Conservation (phyloP, 108 stramenopile genomes). For the Hondaea fermentalgiana region DNA sequence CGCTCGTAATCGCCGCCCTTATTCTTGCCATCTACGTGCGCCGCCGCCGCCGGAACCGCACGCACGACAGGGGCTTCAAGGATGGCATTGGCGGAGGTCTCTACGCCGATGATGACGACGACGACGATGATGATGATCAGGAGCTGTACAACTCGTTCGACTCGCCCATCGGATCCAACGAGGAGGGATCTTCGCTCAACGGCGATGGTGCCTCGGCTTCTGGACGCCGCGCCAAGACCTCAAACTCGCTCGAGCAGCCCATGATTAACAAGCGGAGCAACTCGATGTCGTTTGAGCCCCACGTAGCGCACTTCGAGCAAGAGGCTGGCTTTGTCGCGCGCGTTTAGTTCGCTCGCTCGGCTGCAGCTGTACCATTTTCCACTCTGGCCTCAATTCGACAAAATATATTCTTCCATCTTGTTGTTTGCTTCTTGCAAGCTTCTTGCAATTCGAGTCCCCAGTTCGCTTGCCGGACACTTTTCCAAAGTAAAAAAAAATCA, state of each 20-base stretch:
- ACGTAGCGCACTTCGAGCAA: conserved; percentile 3
- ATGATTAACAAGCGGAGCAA: neutral
- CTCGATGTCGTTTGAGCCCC: neutral
- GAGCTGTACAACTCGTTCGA: conserved; percentile 15
- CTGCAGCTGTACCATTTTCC: too few species aligned
- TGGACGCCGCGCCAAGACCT: neutral
- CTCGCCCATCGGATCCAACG: neutral
- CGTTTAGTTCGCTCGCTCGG: neutral
- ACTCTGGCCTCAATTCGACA: too few species aligned
- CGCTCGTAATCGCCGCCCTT: neutral
- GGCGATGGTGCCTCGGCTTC: neutral
- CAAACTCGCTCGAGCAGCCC: neutral
- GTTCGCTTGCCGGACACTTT: too few species aligned
- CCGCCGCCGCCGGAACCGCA: neutral
- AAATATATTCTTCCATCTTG: too few species aligned
- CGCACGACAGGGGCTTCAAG: neutral
- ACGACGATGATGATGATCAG: neutral
- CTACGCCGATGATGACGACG: neutral
- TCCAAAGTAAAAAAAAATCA: too few species aligned
- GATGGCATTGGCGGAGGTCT: neutral
- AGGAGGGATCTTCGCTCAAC: neutral
- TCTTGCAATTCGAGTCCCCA: too few species aligned
- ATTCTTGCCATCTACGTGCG: neutral
- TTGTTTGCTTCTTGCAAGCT: too few species aligned
- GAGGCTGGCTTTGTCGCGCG: conserved; percentile 9